Evolutionary conservation across 768 basidiomycete species (phyloP).

Genomic region (Kwoniella shandongensis): DNA sequence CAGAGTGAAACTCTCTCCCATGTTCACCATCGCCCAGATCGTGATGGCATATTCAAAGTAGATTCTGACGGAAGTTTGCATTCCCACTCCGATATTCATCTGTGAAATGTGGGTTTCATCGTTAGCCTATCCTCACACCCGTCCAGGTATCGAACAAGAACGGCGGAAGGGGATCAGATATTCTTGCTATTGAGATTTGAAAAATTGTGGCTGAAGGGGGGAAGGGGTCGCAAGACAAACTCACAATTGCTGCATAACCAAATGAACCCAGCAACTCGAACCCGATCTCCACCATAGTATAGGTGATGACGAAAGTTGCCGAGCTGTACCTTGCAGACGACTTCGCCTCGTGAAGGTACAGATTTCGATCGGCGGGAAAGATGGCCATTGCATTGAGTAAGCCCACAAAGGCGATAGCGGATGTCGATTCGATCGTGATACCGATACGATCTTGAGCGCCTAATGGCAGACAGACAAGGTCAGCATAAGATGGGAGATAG

Average conservation of each 20-base stretch:
- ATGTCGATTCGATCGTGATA: constrained; percentile 47
- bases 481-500: too few species aligned
- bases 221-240: too few species aligned
- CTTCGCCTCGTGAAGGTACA: constrained; percentile 57
- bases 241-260: constrained; percentile 37
- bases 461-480: too few species aligned
- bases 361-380: constrained; percentile 57
- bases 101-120: too few species aligned
- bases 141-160: background rate
- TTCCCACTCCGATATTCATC: constrained; percentile 53
- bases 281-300: constrained; percentile 53
- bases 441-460: constrained; percentile 57
- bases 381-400: constrained; percentile 54
- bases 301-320: constrained; percentile 54
- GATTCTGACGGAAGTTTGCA: constrained; percentile 51
- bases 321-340: constrained; percentile 55
- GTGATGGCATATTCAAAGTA: constrained; percentile 53
- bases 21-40: constrained; percentile 49
- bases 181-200: too few species aligned
- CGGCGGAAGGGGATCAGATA: too few species aligned
- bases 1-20: constrained; percentile 54
- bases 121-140: background rate
- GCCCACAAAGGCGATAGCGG: constrained; percentile 54
- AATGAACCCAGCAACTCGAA: constrained; percentile 51
- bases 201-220: too few species aligned